phyloP scores from a whole-genome alignment of 345 rosid genomes.

The Moricandia arvensis region DNA sequence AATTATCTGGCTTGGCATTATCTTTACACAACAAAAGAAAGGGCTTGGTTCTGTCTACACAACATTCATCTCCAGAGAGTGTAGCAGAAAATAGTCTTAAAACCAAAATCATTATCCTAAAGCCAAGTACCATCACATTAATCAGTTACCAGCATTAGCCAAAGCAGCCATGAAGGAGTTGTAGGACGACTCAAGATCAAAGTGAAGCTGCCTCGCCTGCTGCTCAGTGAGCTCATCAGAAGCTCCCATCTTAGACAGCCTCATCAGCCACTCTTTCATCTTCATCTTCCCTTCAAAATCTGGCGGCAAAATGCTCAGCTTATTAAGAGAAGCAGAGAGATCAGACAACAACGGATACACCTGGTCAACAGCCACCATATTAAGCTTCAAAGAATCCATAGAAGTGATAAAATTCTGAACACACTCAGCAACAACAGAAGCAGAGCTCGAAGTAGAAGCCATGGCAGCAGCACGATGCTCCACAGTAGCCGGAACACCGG shows the following conservation, averaged over 20 bases:
- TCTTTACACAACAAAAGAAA: conserved; percentile 17
- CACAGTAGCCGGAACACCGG: conserved; percentile 92
- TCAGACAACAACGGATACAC: conserved; percentile 87
- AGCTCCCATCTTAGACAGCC: conserved; percentile 94
- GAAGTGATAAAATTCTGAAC: conserved; percentile 95
- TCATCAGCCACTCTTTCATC: conserved; percentile 93
- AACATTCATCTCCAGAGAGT: background rate
- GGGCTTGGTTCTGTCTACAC: background rate
- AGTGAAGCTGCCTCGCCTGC: conserved; percentile 92
- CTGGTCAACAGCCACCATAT: conserved; percentile 96
- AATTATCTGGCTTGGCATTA: conserved; percentile 8
- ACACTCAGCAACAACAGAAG: conserved; percentile 87
- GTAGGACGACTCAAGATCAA: conserved; percentile 90
- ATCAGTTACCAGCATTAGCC: conserved; percentile 73
- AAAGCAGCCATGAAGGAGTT: conserved; percentile 98
- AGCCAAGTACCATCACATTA: conserved; percentile 2
- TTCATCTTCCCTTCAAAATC: conserved; percentile 92
- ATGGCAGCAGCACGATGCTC: conserved; percentile 77
- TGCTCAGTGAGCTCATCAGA: conserved; percentile 93
- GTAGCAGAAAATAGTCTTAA: conserved; percentile 2
- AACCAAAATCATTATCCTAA: background rate
- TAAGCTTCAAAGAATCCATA: conserved; percentile 90
- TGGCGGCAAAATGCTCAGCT: conserved; percentile 66
- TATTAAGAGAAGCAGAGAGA: conserved; percentile 71
- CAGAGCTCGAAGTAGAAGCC: conserved; percentile 64